phyloP scores from a whole-genome alignment of 1,139 yeast genomes.

The Trichomonascaceae sp. region DNA sequence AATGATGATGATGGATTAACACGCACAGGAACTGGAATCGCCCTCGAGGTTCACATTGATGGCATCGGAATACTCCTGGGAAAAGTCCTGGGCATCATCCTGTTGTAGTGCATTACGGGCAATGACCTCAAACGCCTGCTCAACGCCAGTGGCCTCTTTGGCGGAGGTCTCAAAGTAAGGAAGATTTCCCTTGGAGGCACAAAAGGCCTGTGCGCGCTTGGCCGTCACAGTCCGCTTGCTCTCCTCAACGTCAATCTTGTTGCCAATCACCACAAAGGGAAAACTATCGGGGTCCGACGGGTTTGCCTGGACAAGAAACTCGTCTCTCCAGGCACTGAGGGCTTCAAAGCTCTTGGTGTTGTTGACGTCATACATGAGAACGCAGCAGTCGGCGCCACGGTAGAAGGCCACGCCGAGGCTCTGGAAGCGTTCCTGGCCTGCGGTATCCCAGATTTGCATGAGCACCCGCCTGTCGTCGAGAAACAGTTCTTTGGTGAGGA shows the following conservation, averaged over 20 bases:
- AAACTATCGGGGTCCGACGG: slow-evolving; percentile 88
- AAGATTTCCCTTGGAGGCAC: slow-evolving; percentile 75
- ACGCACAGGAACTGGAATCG: slow-evolving; percentile 65
- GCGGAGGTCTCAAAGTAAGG: slow-evolving; percentile 95
- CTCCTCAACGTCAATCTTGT: slow-evolving; percentile 91
- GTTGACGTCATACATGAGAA: slow-evolving; percentile 86
- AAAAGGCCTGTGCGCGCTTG: slow-evolving; percentile 77
- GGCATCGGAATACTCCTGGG: slow-evolving; percentile 92
- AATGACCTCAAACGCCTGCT: slow-evolving; percentile 89
- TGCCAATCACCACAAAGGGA: slow-evolving; percentile 90
- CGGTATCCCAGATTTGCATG: slow-evolving; percentile 85
- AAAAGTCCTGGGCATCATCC: slow-evolving; percentile 73
- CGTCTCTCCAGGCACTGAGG: slow-evolving; percentile 88
- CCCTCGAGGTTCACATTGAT: slow-evolving; percentile 86
- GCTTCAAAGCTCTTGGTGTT: slow-evolving; percentile 87
- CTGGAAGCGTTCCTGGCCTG: slow-evolving; percentile 84
- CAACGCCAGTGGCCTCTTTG: slow-evolving; percentile 87
- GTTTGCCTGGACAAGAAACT: slow-evolving; percentile 84
- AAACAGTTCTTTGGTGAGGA: slow-evolving; percentile 76
- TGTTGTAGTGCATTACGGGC: slow-evolving; percentile 92
- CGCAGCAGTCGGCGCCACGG: slow-evolving; percentile 98
- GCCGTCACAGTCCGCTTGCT: slow-evolving; percentile 69
- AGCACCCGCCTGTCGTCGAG: slow-evolving; percentile 74
- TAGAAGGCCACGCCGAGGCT: slow-evolving; percentile 94
- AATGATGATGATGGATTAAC: slow-evolving; percentile 27